phyloP scores from a whole-genome alignment of 108 stramenopile genomes.

The Mediolabrus comicus region DNA sequence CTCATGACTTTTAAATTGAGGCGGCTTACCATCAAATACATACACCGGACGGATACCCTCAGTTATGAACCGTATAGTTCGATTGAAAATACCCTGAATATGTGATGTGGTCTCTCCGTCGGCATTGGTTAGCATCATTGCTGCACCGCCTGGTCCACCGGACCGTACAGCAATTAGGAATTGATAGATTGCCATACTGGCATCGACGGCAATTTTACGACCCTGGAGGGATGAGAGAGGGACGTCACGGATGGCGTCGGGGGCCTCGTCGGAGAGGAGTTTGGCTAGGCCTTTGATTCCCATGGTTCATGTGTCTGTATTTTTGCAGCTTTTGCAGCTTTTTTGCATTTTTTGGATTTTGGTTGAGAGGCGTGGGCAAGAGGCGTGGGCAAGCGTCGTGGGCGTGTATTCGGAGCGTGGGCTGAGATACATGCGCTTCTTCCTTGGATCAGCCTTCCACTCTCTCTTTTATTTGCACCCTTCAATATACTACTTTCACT shows the following conservation, averaged over 20 bases:
- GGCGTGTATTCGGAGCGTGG: no score
- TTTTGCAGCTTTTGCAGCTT: no score
- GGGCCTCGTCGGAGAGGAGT: conserved; percentile 93
- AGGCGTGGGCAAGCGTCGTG: no score
- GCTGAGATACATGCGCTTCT: no score
- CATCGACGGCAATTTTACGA: conserved; percentile 97
- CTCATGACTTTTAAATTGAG: conserved; percentile 93
- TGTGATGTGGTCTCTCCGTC: conserved; percentile 95
- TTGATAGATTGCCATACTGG: conserved; percentile 98
- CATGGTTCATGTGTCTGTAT: no score
- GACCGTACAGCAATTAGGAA: conserved; percentile 95
- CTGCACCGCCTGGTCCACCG: conserved; percentile 64
- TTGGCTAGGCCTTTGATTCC: conserved; percentile 97
- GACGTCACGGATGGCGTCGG: conserved; percentile 91
- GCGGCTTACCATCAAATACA: conserved; percentile 99
- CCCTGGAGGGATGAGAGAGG: conserved; percentile 91
- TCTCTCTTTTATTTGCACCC: no score
- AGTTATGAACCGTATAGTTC: conserved; percentile 93
- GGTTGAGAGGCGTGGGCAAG: no score
- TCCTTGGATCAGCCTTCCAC: no score
- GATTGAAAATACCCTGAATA: conserved; percentile 99
- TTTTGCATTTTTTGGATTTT: no score
- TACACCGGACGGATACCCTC: conserved; percentile 96
- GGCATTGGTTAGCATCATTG: conserved; percentile 85
- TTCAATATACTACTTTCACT: no score